Conservation (phyloP, 306 rosid species). For the Oxytropis ochrocephala region DNA sequence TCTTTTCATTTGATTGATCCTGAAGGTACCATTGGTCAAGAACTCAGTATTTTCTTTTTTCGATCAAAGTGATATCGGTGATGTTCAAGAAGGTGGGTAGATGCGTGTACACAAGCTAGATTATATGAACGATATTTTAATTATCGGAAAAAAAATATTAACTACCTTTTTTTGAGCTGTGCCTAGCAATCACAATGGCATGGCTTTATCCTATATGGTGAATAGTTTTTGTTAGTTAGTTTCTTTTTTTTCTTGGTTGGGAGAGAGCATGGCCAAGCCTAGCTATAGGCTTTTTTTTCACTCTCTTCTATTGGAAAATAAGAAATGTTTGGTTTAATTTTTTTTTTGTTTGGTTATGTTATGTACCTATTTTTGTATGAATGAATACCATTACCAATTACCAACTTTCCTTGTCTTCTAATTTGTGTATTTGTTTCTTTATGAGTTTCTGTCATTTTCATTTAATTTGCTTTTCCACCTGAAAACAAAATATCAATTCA, state of each 20-base stretch:
- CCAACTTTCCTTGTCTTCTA: no score
- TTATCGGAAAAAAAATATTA: no score
- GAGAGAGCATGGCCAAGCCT: conserved; percentile 9
- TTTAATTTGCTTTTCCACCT: neutral
- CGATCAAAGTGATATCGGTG: conserved; percentile 28
- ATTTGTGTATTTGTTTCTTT: no score
- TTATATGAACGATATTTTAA: no score
- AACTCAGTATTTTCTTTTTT: conserved; percentile 77
- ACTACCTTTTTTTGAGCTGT: conserved; percentile 17
- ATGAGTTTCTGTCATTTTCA: neutral
- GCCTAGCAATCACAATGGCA: conserved; percentile 6
- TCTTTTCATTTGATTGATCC: conserved; percentile 92
- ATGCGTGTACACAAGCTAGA: no score
- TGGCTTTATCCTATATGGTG: conserved; percentile 8
- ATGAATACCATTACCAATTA: no score
- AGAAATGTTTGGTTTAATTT: neutral
- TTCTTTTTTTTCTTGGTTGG: neutral
- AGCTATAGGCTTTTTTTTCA: conserved; percentile 2
- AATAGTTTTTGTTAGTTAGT: neutral
- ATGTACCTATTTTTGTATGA: no score
- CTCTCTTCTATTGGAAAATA: neutral
- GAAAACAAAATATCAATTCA: neutral
- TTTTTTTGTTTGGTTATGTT: neutral
- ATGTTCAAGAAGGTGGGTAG: no score
- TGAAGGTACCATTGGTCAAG: conserved; percentile 61